These are phyloP conservation scores for Xylariaceae sp. DNA, from an alignment of 2,329 filamentous ascomycete genomes.

Conservation along the genomic window DNA sequence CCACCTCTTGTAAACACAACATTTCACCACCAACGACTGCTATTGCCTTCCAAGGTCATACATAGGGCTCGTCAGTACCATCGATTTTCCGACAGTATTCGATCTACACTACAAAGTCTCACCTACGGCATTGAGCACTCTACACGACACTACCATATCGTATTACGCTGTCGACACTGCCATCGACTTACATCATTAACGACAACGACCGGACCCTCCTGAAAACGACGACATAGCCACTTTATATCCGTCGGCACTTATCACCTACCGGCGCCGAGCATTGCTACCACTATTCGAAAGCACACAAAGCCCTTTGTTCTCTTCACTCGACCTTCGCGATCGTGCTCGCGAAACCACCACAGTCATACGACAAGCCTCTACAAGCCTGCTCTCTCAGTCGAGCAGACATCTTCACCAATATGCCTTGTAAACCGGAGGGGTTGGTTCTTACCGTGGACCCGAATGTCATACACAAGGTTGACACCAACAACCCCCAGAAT, in stretches of 20 bases:
- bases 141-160: constrained; percentile 5
- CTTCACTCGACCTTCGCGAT: constrained; percentile 17
- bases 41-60: constrained; percentile 15
- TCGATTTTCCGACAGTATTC: constrained; percentile 19
- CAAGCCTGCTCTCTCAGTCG: constrained; percentile 18
- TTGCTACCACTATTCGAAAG: not conserved
- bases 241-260: constrained; percentile 6
- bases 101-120: constrained; percentile 6
- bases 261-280: constrained; percentile 16
- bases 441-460: constrained; percentile 90
- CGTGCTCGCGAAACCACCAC: constrained; percentile 15
- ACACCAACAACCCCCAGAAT: constrained; percentile 87
- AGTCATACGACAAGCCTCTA: constrained; percentile 12
- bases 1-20: constrained; percentile 14
- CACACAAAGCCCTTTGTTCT: not conserved
- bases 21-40: constrained; percentile 19
- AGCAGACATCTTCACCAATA: constrained; percentile 37
- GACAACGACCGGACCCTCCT: not conserved
- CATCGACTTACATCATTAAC: no score
- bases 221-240: constrained; percentile 1
- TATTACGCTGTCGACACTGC: no score
- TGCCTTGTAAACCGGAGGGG: constrained; percentile 80
- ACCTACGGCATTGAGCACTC: constrained; percentile 12
- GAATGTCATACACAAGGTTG: constrained; percentile 88
- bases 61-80: constrained; percentile 12